Conservation (phyloP, 192 early-diverging fungal genomes). For the Umbelopsis sp. region DNA sequence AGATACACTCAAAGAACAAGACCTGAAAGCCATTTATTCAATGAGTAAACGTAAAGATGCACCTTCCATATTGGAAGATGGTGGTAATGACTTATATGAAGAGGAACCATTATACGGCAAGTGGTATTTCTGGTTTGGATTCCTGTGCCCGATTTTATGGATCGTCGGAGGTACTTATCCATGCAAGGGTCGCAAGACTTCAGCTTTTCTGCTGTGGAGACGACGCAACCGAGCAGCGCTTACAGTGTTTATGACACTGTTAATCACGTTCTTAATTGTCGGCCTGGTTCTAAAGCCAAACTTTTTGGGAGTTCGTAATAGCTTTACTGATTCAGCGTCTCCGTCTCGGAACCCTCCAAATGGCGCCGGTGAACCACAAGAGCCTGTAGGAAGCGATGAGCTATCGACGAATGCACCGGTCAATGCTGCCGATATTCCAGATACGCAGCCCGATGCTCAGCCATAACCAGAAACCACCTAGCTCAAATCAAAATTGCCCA, state of each 20-base stretch:
- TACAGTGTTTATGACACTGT: constrained; percentile 3
- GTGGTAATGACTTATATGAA: neutral
- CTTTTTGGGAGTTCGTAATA: constrained; percentile 1
- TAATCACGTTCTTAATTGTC: neutral
- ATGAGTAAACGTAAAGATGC: neutral
- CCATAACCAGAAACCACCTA: neutral
- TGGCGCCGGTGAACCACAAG: no score
- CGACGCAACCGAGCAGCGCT: neutral
- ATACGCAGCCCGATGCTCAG: no score
- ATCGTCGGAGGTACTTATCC: constrained; percentile 7
- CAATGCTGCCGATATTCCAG: neutral
- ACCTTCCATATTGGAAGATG: neutral
- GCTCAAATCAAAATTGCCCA: constrained; percentile 8
- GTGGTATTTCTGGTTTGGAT: constrained; percentile 7
- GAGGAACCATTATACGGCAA: neutral
- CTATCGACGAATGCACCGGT: neutral
- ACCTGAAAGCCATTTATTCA: constrained; percentile 2
- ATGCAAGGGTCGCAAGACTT: neutral
- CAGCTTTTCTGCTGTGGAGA: neutral
- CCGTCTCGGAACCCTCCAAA: neutral
- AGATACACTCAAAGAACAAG: neutral
- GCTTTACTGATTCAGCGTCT: neutral
- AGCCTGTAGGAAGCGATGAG: neutral
- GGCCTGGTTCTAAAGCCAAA: constrained; percentile 9
- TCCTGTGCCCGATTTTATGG: neutral